These are phyloP conservation scores for Hortiboletus campestris DNA, from an alignment of 768 basidiomycete genomes.

Conservation along the genomic window DNA sequence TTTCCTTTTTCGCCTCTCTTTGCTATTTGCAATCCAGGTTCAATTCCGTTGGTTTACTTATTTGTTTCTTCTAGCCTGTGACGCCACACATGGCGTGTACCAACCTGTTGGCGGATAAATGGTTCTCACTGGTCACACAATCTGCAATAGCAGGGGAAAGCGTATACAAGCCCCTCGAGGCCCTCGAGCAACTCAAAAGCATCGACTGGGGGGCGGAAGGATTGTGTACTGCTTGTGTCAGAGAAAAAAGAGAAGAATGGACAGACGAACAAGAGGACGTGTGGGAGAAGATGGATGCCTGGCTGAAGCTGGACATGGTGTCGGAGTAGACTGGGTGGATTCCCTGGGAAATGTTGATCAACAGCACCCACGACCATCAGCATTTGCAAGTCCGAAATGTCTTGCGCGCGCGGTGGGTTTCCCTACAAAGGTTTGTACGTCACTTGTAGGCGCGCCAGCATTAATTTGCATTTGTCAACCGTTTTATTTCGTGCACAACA, in stretches of 20 bases:
- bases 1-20: too few relatives aligned
- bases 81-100: conserved; percentile 77
- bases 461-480: neutral
- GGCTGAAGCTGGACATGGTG: conserved; percentile 37
- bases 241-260: conserved; percentile 67
- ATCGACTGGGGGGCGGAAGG: conserved; percentile 60
- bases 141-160: conserved; percentile 62
- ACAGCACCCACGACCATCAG: neutral
- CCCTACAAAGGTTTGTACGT: conserved; percentile 1
- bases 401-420: neutral
- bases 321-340: conserved; percentile 8
- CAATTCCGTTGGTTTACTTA: neutral
- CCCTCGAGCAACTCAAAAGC: conserved; percentile 55
- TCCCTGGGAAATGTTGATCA: neutral
- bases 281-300: conserved; percentile 61
- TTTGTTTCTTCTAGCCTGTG: conserved; percentile 34
- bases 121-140: conserved; percentile 70
- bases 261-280: conserved; percentile 53
- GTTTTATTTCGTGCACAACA: neutral
- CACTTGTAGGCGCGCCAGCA: conserved; percentile 1
- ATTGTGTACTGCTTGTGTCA: conserved; percentile 55
- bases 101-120: conserved; percentile 64
- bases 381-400: neutral
- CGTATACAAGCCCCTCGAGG: conserved; percentile 71
- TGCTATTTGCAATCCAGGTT: neutral